phyloP scores from a whole-genome alignment of 2,329 filamentous ascomycete species.

The Aspergillus oerlinghausenensis region DNA sequence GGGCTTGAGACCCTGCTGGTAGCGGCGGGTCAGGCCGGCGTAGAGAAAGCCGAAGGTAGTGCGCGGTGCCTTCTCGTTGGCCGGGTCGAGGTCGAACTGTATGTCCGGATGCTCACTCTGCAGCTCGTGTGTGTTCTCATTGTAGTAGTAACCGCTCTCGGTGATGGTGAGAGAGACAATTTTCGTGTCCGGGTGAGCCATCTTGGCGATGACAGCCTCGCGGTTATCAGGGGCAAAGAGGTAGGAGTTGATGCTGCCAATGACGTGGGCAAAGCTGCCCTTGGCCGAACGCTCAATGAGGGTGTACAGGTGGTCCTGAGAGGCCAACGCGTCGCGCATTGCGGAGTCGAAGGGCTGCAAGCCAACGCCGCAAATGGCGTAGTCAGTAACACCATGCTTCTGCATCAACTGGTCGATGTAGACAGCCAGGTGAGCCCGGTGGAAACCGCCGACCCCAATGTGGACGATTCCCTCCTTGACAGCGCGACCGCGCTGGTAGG shows the following conservation, averaged over 20 bases:
- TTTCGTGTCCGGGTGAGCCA: conserved; percentile 51
- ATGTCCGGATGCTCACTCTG: conserved; percentile 48
- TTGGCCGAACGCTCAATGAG: conserved; percentile 52
- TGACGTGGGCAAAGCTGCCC: conserved; percentile 46
- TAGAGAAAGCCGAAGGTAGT: conserved; percentile 53
- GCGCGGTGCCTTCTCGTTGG: conserved; percentile 40
- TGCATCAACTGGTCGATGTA: conserved; percentile 49
- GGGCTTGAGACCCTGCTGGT: conserved; percentile 45
- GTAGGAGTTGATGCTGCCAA: conserved; percentile 52
- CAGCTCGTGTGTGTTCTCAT: conserved; percentile 54
- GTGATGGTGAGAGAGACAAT: conserved; percentile 55
- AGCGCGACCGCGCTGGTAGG: conserved; percentile 40
- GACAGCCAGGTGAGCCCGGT: conserved; percentile 51
- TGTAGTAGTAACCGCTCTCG: conserved; percentile 55
- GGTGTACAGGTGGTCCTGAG: conserved; percentile 52
- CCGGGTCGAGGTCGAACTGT: conserved; percentile 42
- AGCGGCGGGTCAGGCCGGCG: conserved; percentile 46
- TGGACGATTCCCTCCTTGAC: conserved; percentile 54
- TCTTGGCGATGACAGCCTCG: conserved; percentile 51
- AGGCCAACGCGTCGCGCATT: conserved; percentile 49
- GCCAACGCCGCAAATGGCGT: conserved; percentile 51
- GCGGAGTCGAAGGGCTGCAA: conserved; percentile 47
- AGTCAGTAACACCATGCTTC: conserved; percentile 44
- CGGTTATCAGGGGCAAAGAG: conserved; percentile 50
- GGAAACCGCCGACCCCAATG: conserved; percentile 53